Evolutionary conservation across 2,329 filamentous ascomycete species (phyloP), one percentile per base, ranked within the genome.

Genomic region (Allantophomopsis lycopodina): DNA sequence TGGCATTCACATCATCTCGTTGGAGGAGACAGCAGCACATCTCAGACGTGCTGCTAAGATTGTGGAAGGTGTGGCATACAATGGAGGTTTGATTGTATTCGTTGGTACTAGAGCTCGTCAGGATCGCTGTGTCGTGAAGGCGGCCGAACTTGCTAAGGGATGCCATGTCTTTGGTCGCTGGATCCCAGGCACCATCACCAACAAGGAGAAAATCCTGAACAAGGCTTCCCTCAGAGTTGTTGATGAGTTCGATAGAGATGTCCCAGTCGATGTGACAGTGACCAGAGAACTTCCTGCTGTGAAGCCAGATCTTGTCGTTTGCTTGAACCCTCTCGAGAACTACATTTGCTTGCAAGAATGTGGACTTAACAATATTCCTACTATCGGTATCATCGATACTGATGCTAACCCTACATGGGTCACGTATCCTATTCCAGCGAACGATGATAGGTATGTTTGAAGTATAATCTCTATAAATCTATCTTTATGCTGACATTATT

Each of bases 381-480:
- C 91, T 0, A 91, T 98, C 53, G 91, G 89, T 36, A 71, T 98
- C 42, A 82, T 96, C 49, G 91, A 98, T 60, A 96, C 91, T 1
- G 83, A 98, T 59, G 80, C 79, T 2, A 83, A 96, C 60, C 85
- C 91, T 1, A 85, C 85, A 0, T 89, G 84, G 76, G 87, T 96
- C 38, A 96, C 91, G 4, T 98, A 98, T 57, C 83, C 84, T 12
- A 95, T 98, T 50, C 91, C 91, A 2, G 86, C 86, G 38, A 98
- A 98, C 59, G 91, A 98, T 56, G 91, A 98, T 68, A 87, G 80
- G 81, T 85, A 59, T 55, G 68, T 57, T 21, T 37, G 11, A 28
- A 28, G 10, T 8, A 14, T 37, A 31, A 35, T 20, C 30, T 33
- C 28, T 15, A 16, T 35, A 28, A 13, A 21, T 18, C n/a, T 23